phyloP scores from a whole-genome alignment of 495 filamentous ascomycete genomes.

The Immersiella caudata region DNA sequence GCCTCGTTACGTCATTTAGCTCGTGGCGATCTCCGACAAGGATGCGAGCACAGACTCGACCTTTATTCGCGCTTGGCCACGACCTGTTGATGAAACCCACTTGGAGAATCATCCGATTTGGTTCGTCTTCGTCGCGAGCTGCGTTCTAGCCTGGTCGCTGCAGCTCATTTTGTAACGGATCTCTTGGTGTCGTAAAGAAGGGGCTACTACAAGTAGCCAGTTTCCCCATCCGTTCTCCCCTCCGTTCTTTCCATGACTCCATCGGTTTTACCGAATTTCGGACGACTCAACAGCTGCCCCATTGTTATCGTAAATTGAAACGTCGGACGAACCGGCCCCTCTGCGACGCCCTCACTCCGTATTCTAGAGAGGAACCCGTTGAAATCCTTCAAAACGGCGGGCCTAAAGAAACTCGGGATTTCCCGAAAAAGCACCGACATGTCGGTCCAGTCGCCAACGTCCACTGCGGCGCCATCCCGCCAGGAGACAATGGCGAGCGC shows the following conservation, averaged over 20 bases:
- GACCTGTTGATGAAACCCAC: conserved; percentile 11
- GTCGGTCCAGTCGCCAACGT: conserved; percentile 19
- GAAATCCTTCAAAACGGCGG: conserved; percentile 20
- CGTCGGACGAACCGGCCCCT: background rate
- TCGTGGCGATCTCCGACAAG: conserved; percentile 6
- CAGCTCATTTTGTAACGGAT: background rate
- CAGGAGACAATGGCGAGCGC: conserved; percentile 56
- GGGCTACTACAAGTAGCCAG: background rate
- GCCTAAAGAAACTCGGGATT: conserved; percentile 20
- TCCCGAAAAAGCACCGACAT: conserved; percentile 22
- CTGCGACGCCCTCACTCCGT: background rate
- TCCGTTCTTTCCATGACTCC: background rate
- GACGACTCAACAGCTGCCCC: background rate
- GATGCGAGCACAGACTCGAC: conserved; percentile 15
- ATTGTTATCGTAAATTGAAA: background rate
- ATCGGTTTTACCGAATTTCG: conserved; percentile 2
- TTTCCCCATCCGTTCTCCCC: background rate
- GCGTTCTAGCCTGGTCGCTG: background rate
- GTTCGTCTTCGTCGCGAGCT: background rate
- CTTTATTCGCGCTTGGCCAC: conserved; percentile 12
- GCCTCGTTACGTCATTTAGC: conserved; percentile 6
- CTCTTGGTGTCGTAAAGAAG: background rate
- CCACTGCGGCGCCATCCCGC: conserved; percentile 53
- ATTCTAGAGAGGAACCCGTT: background rate
- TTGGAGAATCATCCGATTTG: conserved; percentile 11